Conservation (phyloP, 1,284 basidiomycete genomes). For the Dichomitus squalens region DNA sequence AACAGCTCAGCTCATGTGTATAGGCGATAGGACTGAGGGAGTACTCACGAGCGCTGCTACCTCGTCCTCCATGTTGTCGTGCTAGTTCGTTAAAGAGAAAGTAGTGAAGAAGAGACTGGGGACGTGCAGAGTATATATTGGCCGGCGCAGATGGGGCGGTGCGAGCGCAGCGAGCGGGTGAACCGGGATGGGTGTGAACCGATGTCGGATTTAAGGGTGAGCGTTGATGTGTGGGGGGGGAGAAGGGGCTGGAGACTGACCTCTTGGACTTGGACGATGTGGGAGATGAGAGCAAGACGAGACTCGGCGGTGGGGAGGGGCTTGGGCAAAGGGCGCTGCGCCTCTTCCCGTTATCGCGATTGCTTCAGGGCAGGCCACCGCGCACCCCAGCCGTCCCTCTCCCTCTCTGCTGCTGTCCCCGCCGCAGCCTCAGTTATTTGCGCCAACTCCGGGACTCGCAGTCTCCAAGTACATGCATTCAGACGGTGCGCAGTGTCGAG, state of each 20-base stretch:
- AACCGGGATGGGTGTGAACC: not conserved
- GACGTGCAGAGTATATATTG: constrained; percentile 16
- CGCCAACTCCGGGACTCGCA: not conserved
- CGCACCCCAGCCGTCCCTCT: not conserved
- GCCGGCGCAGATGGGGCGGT: constrained; percentile 16
- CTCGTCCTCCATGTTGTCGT: constrained; percentile 38
- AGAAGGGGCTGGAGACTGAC: constrained; percentile 12
- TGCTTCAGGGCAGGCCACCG: constrained; percentile 34
- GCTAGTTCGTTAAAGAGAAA: constrained; percentile 28
- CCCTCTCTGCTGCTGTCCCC: not conserved
- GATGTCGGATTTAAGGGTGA: constrained; percentile 6
- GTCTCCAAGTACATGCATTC: not conserved
- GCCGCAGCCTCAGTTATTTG: not conserved
- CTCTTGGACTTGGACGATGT: constrained; percentile 20
- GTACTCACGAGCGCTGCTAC: constrained; percentile 38
- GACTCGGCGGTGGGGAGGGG: constrained; percentile 17
- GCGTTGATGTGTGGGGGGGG: constrained; percentile 14
- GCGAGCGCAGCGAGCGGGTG: constrained; percentile 19
- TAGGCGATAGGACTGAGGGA: not conserved
- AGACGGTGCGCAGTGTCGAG: not conserved
- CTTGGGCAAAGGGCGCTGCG: constrained; percentile 33
- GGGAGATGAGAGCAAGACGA: constrained; percentile 22
- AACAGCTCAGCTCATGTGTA: not conserved
- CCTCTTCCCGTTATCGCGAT: constrained; percentile 35
- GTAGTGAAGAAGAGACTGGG: constrained; percentile 27